Conservation (phyloP, 202 grass and related monocot species). For the Carex arenaria region DNA sequence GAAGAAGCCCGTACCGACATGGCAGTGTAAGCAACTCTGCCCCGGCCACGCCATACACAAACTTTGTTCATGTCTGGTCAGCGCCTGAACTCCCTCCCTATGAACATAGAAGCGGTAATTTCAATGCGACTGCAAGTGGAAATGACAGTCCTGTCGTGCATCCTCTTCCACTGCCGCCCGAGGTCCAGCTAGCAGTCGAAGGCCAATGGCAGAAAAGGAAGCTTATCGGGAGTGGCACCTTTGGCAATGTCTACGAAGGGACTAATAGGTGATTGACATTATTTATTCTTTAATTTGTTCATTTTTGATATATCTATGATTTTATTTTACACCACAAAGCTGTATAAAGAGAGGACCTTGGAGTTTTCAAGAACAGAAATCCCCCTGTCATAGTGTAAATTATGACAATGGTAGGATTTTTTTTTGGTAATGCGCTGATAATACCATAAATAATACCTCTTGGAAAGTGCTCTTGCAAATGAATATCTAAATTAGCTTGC, state of each 20-base stretch:
- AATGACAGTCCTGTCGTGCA: slow-evolving; percentile 42
- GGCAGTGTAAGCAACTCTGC: slow-evolving; percentile 49
- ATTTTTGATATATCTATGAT: not conserved
- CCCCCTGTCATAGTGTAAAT: not conserved
- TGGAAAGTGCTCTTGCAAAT: not conserved
- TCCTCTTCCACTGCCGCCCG: slow-evolving; percentile 76
- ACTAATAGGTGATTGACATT: slow-evolving; percentile 55
- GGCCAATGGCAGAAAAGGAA: slow-evolving; percentile 95
- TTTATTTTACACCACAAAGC: not conserved
- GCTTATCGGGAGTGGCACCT: slow-evolving; percentile 90
- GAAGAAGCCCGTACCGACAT: slow-evolving; percentile 50
- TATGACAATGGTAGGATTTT: not conserved
- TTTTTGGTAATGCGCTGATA: slow-evolving; percentile 25
- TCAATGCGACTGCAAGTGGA: slow-evolving; percentile 31
- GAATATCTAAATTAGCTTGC: not conserved
- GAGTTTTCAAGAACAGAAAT: not conserved
- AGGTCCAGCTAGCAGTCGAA: slow-evolving; percentile 37
- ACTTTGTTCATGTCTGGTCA: slow-evolving; percentile 40
- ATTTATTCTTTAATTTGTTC: not conserved
- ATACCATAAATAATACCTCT: not conserved
- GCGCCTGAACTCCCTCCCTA: slow-evolving; percentile 41
- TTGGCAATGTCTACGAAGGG: slow-evolving; percentile 88
- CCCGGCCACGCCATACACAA: slow-evolving; percentile 28
- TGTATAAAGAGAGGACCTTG: not conserved
- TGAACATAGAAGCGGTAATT: slow-evolving; percentile 40